Base-by-base conservation (phyloP, 78 protist species). In the Carpediemonas membranifera region DNA sequence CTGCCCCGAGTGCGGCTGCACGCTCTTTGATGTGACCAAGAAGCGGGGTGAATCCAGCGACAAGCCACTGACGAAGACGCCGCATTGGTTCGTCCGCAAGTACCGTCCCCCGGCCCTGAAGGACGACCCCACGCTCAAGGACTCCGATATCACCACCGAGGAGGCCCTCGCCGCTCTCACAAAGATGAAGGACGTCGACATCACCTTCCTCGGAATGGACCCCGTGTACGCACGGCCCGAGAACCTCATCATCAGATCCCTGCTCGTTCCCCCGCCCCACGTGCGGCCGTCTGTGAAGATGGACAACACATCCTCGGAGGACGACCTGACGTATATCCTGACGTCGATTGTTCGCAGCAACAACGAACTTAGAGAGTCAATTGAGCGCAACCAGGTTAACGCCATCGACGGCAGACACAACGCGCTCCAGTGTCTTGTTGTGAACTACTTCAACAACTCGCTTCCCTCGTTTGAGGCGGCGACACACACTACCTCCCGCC, bases 201-300 rank as follows among this genome's bases (percentile, higher is more conserved):
- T 25, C 24, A 0, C 2, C 7, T 21, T 31, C 7, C 65, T 89
- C n/a, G 90, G 94, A 30, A 63, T 94, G 65, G 34, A 94, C 53
- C 97, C 98, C 2, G 34, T 65, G 53, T 62, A 57, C 76, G 71
- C 89, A 19, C 83, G 93, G 21, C 98, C 98, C 3, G 97, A 88
- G 28, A 90, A 94, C 93, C 71, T 94, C 92, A 35, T 92, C 25
- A 0, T 90, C 25, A 91, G 90, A 0, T 84, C 75, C 25, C 43
- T 96, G 24, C 98, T 98, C 9, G 94, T 96, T 24, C 91, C 98
- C 19, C 99, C 99, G 27, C 95, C 96, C 27, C 83, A 78, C 1
- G 96, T 95, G n/a, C 86, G 98, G 27, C 98, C 98, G 3, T 65
- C 90, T 21, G 77, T 94, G 47, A 14, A 47, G 76, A 50, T 84